Evolutionary conservation across 805 yeast genomes (phyloP), one percentile per base, ranked within the genome.

Genomic region (Debaryomyces castellii): DNA sequence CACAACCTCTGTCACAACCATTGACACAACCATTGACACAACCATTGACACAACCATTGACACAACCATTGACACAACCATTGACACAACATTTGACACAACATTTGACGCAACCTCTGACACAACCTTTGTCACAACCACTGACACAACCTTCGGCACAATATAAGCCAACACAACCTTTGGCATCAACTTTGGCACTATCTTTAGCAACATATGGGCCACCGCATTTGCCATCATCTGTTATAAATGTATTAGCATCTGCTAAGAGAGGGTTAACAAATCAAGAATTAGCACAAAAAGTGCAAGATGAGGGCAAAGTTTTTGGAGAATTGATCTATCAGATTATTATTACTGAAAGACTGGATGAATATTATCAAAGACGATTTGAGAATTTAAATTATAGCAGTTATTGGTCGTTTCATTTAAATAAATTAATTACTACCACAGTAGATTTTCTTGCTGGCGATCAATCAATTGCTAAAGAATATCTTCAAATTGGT

Each of bases 401-500:
- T 41, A 46, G 53, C 5, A 41, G 40, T 6, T 42, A 48, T 33
- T 59, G 63, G 63, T 50, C 51, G 9, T 51, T 52, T 30, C 49
- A 44, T 3, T 50, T 43, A 43, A 48, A 51, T 36, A 57, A 53
- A 45, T 44, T 52, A 17, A 43, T 59, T 11, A 22, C 49, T 28
- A 46, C 58, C 4, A 54, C 62, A 4, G 45, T 59, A 4, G 60
- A 55, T 36, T 57, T 43, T 41, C 42, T 53, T 3, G 43, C 44
- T 24, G 28, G 30, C 7, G 32, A 50, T 5, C 43, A 45, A 7
- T 23, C 41, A 3, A 45, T 52, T 6, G 21, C 18, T 9, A 44
- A 43, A 24, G 40, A 46, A 5, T 34, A 43, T 14, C 40, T 43
- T 18, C 40, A 44, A 32, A 44, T 47, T 16, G 47, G 49, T n/a